Evolutionary conservation across 2,329 filamentous ascomycete species (phyloP), one percentile per base, ranked within the genome.

Genomic region (Rugonectria rugulosa): DNA sequence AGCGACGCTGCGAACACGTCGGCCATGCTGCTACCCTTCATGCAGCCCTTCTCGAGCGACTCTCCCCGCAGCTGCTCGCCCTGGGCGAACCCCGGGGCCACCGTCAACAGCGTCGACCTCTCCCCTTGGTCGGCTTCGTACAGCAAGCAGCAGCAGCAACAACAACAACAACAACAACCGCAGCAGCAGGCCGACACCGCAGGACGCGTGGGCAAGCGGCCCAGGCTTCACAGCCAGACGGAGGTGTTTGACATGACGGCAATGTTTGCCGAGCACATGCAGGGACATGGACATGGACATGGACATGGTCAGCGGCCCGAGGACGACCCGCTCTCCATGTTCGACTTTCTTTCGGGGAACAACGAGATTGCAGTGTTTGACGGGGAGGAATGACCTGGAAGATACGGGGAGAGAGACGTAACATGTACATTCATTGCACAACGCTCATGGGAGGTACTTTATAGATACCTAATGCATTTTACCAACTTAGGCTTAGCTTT

Each of bases 291-390:
- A n/a, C n/a, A n/a, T n/a, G n/a, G n/a, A n/a, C n/a, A n/a, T n/a
- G n/a, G n/a, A n/a, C n/a, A 62, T 19, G 40, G 43, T 7, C 46
- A 53, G 12, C 48, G 62, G 6, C 27, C 53, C 7, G 64, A 66
- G 15, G 63, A 68, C 4, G 65, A 68, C n/a, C 51, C 57, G 24
- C 32, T 68, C 15, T 61, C 64, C 14, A 59, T 61, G 6, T 67
- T 68, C 29, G 64, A 67, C 29, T 68, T 68, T 56, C 42, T 68
- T 1, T 38, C 44, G 4, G 43, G 54, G 1, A 56, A 56, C 27
- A 61, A 57, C 5, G 66, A 68, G n/a, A 53, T 68, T 21, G 49
- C 64, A 7, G 61, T 65, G 24, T 67, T 68, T 23, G 61, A 62
- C 15, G 43, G 58, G n/a, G 65, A 65, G 2, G 65, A 68, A 8